Percentiles rank a stretch among this genome's conserved stretches.
These are phyloP conservation scores for Cercophora newfieldiana DNA, from an alignment of 495 filamentous ascomycete species.

Conservation along the genomic window DNA sequence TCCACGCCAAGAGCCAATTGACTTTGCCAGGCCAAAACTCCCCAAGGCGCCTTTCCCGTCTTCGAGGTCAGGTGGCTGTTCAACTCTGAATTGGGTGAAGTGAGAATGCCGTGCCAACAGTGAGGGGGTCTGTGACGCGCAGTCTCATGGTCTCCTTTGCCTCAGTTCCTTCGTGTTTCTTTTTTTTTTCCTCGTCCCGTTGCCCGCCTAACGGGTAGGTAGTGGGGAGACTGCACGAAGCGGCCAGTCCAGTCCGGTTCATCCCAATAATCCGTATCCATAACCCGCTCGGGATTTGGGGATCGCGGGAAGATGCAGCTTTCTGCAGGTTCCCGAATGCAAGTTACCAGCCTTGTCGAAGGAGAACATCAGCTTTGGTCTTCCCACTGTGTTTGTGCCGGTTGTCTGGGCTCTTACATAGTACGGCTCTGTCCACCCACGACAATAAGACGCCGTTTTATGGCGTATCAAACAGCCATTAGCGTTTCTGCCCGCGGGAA, in stretches of 20 bases:
- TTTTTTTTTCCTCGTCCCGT: neutral
- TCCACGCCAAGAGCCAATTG: too few species aligned
- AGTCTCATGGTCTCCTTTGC: neutral
- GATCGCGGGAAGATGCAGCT: neutral
- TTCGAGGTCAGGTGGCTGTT: too few species aligned
- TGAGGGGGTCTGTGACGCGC: neutral
- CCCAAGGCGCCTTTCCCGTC: too few species aligned
- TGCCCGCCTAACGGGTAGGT: neutral
- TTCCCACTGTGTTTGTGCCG: neutral
- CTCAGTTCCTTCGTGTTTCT: neutral
- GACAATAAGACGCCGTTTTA: neutral
- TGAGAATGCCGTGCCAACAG: neutral
- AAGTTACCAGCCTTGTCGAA: neutral
- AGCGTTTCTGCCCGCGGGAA: neutral
- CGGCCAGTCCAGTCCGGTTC: neutral
- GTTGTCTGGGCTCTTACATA: neutral
- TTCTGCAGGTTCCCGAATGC: slow-evolving; percentile 17
- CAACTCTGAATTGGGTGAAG: neutral
- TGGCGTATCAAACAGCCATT: slow-evolving; percentile 4
- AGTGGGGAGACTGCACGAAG: neutral
- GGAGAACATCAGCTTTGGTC: neutral
- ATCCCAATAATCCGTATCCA: neutral
- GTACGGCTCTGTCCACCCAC: neutral
- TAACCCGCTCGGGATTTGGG: neutral
- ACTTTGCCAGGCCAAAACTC: too few species aligned